Evolutionary conservation across 129 eudicot species (phyloP).

Genomic region (Chrysanthemum seticuspe): DNA sequence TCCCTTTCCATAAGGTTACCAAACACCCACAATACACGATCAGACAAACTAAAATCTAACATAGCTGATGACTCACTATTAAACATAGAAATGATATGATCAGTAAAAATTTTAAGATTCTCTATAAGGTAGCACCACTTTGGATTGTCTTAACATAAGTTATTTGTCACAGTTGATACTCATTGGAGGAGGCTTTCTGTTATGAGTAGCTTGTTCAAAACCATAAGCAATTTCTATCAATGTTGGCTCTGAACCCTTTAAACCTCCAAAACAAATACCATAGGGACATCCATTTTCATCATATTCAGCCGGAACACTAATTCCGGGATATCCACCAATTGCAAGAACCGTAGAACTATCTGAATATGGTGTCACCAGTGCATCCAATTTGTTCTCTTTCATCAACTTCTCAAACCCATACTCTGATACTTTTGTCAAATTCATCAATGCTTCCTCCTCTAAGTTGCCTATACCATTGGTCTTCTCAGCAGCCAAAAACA

Average conservation of each 20-base stretch:
- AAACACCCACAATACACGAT: no score
- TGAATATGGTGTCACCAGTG: conserved; percentile 46
- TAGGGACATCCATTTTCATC: conserved; percentile 46
- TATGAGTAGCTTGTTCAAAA: conserved; percentile 63
- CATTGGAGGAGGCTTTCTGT: conserved; percentile 47
- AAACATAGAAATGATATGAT: conserved; percentile 19
- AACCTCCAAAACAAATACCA: conserved; percentile 70
- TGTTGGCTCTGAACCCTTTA: conserved; percentile 62
- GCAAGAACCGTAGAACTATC: conserved; percentile 42
- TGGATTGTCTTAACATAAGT: background rate
- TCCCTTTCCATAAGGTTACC: no score
- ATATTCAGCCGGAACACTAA: conserved; percentile 72
- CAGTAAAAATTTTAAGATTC: no score
- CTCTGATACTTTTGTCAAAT: conserved; percentile 32
- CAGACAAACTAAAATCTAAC: background rate
- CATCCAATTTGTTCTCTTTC: conserved; percentile 57
- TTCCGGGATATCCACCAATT: conserved; percentile 74
- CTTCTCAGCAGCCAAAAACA: conserved; percentile 46
- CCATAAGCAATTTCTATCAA: conserved; percentile 74
- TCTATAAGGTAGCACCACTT: no score
- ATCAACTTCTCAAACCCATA: conserved; percentile 67
- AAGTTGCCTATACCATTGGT: conserved; percentile 51
- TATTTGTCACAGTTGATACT: conserved; percentile 6
- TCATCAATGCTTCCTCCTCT: conserved; percentile 36
- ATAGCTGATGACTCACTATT: conserved; percentile 35